Percentiles rank a stretch among this genome's conserved stretches.
These are phyloP conservation scores for Sarocladium kiliense DNA, from an alignment of 2,329 filamentous ascomycete species.

Conservation along the genomic window DNA sequence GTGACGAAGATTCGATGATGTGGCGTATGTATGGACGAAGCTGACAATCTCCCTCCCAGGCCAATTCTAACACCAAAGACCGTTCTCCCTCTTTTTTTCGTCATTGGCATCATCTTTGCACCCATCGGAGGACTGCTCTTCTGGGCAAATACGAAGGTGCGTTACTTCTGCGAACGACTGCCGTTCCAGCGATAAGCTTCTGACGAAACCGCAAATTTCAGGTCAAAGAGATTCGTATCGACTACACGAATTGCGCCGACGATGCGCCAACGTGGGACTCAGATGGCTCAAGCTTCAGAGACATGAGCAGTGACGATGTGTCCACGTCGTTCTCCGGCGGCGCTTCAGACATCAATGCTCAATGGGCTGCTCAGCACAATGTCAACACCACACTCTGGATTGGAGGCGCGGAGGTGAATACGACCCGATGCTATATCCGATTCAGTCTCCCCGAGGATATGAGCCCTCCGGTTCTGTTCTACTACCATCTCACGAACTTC, in stretches of 20 bases:
- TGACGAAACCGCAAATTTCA: constrained; percentile 27
- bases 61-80: constrained; percentile 95
- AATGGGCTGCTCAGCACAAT: constrained; percentile 36
- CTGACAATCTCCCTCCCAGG: constrained; percentile 45
- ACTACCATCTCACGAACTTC: constrained; percentile 95
- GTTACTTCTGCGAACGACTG: constrained; percentile 13
- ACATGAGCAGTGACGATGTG: constrained; percentile 55
- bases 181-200: neutral
- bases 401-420: constrained; percentile 29
- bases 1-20: constrained; percentile 29
- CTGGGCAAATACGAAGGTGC: constrained; percentile 76
- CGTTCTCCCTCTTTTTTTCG: constrained; percentile 85
- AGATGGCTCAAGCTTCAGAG: constrained; percentile 27
- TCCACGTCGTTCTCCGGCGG: constrained; percentile 66
- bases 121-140: constrained; percentile 84
- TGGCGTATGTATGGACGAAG: constrained; percentile 11
- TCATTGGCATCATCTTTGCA: constrained; percentile 85
- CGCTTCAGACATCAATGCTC: constrained; percentile 30
- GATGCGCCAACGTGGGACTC: constrained; percentile 41
- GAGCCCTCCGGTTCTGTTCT: constrained; percentile 78
- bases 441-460: constrained; percentile 79
- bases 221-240: constrained; percentile 87
- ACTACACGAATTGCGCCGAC: constrained; percentile 73
- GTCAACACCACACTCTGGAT: constrained; percentile 31
- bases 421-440: constrained; percentile 62